A percentile compares a stretch with the other conserved stretches of the same genome.
Conservation (phyloP, 345 rosid species). For the Psidium friedrichsthalianum region DNA sequence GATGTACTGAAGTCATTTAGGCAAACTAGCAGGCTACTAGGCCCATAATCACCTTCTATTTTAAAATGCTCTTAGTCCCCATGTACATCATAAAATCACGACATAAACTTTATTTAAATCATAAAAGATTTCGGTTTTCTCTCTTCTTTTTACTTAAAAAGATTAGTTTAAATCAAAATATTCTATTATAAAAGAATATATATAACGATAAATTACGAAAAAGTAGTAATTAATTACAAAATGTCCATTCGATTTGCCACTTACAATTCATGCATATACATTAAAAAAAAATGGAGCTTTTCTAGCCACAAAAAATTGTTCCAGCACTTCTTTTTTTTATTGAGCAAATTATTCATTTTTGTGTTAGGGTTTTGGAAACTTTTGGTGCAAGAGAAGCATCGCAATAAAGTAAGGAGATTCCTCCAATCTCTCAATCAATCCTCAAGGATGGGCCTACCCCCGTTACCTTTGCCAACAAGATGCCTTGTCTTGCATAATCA, state of each 20-base stretch:
- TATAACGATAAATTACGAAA: not conserved
- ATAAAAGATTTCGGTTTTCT: not conserved
- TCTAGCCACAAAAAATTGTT: not conserved
- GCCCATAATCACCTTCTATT: not conserved
- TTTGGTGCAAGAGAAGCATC: not conserved
- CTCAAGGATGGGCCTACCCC: not conserved
- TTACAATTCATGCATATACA: not conserved
- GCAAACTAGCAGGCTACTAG: not conserved
- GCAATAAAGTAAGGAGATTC: not conserved
- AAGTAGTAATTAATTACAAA: not conserved
- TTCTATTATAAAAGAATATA: not conserved
- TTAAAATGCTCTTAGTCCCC: not conserved
- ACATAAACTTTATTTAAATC: not conserved
- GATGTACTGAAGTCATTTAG: not conserved
- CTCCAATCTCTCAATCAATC: not conserved
- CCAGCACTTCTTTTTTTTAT: not conserved
- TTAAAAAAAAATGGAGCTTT: not conserved
- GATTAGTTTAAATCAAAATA: not conserved
- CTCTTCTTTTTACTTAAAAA: not conserved
- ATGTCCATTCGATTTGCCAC: not conserved
- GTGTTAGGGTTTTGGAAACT: not conserved
- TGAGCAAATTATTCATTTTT: not conserved
- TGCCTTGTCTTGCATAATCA: not conserved
- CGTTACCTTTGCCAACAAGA: not conserved
- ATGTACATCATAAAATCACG: not conserved